Evolutionary conservation across 441 rosid genomes (phyloP), one percentile per base, ranked within the genome.

Genomic region (Erodium texanum): DNA sequence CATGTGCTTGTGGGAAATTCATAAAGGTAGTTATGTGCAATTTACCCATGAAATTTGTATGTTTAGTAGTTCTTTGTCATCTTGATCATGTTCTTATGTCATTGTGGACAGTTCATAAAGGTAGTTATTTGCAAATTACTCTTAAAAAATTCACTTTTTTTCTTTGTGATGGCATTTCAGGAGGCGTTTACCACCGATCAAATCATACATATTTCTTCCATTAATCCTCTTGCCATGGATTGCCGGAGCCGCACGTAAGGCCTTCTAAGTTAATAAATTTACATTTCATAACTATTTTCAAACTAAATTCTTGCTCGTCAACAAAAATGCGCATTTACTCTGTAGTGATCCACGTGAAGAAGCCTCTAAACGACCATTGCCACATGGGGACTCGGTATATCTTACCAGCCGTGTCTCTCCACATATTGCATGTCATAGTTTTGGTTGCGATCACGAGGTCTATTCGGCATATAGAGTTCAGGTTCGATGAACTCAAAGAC

Each of bases 401-500:
- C 41, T 52, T 87, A 71, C 87, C 89, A 5, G 82, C 78, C 24
- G 72, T 84, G 74, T 78, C 78, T 72, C 79, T 90, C 64, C 98
- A 93, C 70, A 54, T 71, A 2, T 68, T 79, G 38, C 88, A 86
- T 74, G 82, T 93, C 14, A 77, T 83, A 70, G 78, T 77, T 70
- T 80, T 93, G 74, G 74, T 85, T 71, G 86, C 82, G 66, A 85
- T 88, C 71, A 84, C 89, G 4, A 72, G 82, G 66, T 87, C 89
- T 0, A 75, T 90, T 70, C 85, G 84, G 45, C 98, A 88, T 75
- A 79, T 93, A 64, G 96, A 93, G 75, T 93, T 93, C 74, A 82
- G 89, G 61, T 93, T 93, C 79, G 85, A 90, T 65, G 96, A 93
- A 77, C 86, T 93, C 76, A 90, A 71, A 79, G 94, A 93, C 78